Evolutionary conservation across 2,329 filamentous ascomycete species (phyloP).

Genomic region (Diaporthe ampelina): DNA sequence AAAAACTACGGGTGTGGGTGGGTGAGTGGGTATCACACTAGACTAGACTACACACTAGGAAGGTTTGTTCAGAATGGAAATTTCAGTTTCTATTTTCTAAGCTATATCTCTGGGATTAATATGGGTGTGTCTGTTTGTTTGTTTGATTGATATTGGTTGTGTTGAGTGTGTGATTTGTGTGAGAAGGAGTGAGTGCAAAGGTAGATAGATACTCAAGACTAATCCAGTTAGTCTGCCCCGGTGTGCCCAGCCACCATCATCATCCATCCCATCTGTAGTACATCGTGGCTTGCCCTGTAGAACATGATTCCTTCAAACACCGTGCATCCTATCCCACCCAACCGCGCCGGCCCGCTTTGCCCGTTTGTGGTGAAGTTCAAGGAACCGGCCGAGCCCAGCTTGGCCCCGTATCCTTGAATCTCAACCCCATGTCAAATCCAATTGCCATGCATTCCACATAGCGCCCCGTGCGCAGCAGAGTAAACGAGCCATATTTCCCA

Average conservation of each 20-base stretch:
- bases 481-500: slow-evolving; percentile 9
- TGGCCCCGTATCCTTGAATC: not conserved
- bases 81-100: slow-evolving; percentile 10
- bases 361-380: not conserved
- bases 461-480: slow-evolving; percentile 5
- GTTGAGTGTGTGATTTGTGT: too few relatives aligned
- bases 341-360: slow-evolving; percentile 16
- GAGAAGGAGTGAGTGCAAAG: not conserved
- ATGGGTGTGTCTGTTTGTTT: not conserved
- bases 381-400: slow-evolving; percentile 14
- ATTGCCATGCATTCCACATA: not conserved
- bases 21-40: not conserved
- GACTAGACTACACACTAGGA: not conserved
- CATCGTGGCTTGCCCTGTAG: not conserved
- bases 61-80: not conserved
- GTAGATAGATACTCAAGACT: slow-evolving; percentile 6
- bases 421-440: not conserved
- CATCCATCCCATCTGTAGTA: not conserved
- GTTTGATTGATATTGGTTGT: not conserved
- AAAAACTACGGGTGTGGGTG: too few relatives aligned
- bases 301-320: not conserved
- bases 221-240: slow-evolving; percentile 27
- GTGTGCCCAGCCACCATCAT: slow-evolving; percentile 21
- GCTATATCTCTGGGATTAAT: slow-evolving; percentile 4
- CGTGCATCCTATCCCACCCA: slow-evolving; percentile 8